phyloP scores from a whole-genome alignment of 2,329 filamentous ascomycete species.

The Neofusicoccum sp. region DNA sequence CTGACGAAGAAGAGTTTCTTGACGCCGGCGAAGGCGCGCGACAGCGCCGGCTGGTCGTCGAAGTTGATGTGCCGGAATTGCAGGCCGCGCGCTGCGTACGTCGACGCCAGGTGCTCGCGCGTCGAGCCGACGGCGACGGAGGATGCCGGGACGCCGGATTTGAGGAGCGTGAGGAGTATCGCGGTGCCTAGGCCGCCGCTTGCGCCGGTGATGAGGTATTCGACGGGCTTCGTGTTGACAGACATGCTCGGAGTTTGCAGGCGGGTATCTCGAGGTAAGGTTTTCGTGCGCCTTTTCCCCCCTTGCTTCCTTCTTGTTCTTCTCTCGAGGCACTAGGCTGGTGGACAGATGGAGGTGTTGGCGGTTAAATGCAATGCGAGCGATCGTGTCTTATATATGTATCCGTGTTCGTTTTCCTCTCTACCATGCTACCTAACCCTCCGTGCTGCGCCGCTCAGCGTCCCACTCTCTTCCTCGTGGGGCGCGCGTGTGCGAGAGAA shows the following conservation, averaged over 20 bases:
- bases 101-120: slow-evolving; percentile 48
- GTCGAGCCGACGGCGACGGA: slow-evolving; percentile 47
- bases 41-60: slow-evolving; percentile 45
- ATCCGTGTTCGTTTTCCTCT: slow-evolving; percentile 11
- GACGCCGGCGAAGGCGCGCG: slow-evolving; percentile 49
- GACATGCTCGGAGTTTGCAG: not conserved
- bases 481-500: not conserved
- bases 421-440: slow-evolving; percentile 11
- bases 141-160: slow-evolving; percentile 45
- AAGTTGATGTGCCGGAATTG: slow-evolving; percentile 54
- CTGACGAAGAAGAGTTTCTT: slow-evolving; percentile 57
- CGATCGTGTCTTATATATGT: slow-evolving; percentile 14
- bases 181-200: slow-evolving; percentile 54
- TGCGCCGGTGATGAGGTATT: slow-evolving; percentile 26
- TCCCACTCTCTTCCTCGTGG: not conserved
- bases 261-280: not conserved
- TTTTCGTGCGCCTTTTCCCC: not conserved
- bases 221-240: not conserved
- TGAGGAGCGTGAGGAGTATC: slow-evolving; percentile 36
- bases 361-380: not conserved
- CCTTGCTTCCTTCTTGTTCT: not conserved
- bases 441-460: slow-evolving; percentile 1
- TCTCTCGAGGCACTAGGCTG: not conserved
- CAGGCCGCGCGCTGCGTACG: slow-evolving; percentile 46
- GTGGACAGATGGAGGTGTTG: not conserved